Percentiles rank a stretch among this genome's conserved stretches.
phyloP scores from a whole-genome alignment of 140 eudicot genomes.

The Anethum foeniculum region DNA sequence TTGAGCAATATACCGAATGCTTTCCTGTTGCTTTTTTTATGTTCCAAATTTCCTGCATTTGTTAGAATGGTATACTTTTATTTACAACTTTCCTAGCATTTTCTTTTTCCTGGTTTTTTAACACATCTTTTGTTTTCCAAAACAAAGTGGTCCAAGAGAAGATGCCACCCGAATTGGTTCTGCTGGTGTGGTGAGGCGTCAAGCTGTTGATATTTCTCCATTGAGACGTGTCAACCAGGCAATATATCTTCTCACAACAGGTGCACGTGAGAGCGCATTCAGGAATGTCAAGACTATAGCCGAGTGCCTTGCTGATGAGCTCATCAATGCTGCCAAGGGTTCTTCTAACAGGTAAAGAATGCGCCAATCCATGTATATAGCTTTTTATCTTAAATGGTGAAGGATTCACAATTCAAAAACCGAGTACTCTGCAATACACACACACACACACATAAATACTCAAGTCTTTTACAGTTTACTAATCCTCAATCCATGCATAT shows the following conservation, averaged over 20 bases:
- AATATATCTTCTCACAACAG: conserved; percentile 49
- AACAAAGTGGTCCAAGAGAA: conserved; percentile 54
- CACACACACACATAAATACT: neutral
- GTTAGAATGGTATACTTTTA: neutral
- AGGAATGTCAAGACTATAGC: conserved; percentile 59
- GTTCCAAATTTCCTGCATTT: neutral
- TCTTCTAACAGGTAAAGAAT: conserved; percentile 49
- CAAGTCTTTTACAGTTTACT: neutral
- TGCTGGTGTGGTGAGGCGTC: conserved; percentile 66
- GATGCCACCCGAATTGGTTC: conserved; percentile 68
- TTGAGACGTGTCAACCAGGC: conserved; percentile 63
- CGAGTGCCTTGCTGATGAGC: conserved; percentile 63
- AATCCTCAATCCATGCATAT: neutral
- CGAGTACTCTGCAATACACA: neutral
- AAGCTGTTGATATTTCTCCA: conserved; percentile 63
- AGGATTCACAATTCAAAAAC: neutral
- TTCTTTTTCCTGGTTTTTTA: too few relatives aligned
- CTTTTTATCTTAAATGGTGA: neutral
- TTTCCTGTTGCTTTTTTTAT: neutral
- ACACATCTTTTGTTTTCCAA: neutral
- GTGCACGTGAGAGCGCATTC: conserved; percentile 68
- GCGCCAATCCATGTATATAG: neutral
- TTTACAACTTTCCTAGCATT: neutral
- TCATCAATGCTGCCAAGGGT: conserved; percentile 71
- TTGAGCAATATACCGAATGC: neutral